Evolutionary conservation across 495 filamentous ascomycete species (phyloP), one percentile per base, ranked within the genome.

Genomic region (Podospora didyma): DNA sequence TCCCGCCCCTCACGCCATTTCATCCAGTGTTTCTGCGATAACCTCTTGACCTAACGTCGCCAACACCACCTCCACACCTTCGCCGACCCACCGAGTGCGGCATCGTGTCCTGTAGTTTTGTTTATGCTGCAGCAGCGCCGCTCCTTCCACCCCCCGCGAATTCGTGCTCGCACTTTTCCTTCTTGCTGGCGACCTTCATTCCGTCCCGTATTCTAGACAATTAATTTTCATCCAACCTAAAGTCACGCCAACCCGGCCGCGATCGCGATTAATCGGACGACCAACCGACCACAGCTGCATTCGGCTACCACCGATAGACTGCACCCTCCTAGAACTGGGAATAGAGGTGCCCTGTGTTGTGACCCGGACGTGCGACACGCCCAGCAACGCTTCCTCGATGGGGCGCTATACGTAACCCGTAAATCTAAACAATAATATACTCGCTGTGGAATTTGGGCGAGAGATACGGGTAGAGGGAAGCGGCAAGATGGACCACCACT

Each of bases 401-500:
- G 62, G 61, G 62, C 51, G 49, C 56, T n/a, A 51, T 48, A 62
- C 60, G 62, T 31, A 57, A 54, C 16, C 51, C 31, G 66, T 69
- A 66, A 60, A 62, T 52, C 21, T 28, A n/a, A 51, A 35, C 53
- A 57, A 48, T 49, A 58, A 54, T n/a, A 54, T 55, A 58, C 49
- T 56, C 24, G 54, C 42, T 37, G 56, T 48, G 61, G 58, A 51
- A 64, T 39, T 45, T 41, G 58, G 56, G 26, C 4, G 26, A 4
- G 26, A n/a, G n/a, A n/a, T n/a, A n/a, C n/a, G n/a, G n/a, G n/a
- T n/a, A n/a, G n/a, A 22, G n/a, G 34, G 53, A 26, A 47, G 42
- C 37, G 16, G 12, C 35, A 62, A 35, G 17, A 75, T 75, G 72
- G 73, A 76, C 53, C 66, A 76, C 53, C 66, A 69, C 47, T 79